phyloP scores from a whole-genome alignment of 148 eudicot species.

The Amaranthus cruentus region DNA sequence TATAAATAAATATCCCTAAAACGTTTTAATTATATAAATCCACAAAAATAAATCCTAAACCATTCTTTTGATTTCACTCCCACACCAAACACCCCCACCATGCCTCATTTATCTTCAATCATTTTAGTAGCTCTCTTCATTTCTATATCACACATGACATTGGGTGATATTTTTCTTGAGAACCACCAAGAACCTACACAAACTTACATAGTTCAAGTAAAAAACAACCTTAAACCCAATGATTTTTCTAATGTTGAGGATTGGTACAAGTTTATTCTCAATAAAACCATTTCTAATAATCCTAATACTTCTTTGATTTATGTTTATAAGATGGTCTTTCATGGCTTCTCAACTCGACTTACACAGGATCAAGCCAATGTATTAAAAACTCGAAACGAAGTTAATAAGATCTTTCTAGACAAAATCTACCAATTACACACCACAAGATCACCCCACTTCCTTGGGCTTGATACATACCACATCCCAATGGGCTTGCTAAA shows the following conservation, averaged over 20 bases:
- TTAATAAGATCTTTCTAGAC: slow-evolving; percentile 15
- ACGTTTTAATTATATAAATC: no score
- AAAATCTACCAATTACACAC: slow-evolving; percentile 18
- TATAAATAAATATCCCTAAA: no score
- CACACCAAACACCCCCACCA: no score
- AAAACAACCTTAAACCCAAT: slow-evolving; percentile 8
- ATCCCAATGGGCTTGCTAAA: slow-evolving; percentile 3
- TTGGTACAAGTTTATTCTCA: slow-evolving; percentile 23
- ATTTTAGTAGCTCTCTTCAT: not conserved
- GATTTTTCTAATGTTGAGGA: slow-evolving; percentile 7
- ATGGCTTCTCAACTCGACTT: slow-evolving; percentile 27
- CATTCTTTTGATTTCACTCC: no score
- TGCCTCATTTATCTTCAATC: no score
- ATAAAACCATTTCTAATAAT: not conserved
- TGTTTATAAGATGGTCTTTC: slow-evolving; percentile 19
- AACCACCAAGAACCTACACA: not conserved
- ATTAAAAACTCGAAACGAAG: slow-evolving; percentile 10
- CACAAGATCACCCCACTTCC: slow-evolving; percentile 27
- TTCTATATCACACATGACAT: not conserved
- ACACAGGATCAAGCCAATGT: slow-evolving; percentile 15
- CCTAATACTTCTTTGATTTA: slow-evolving; percentile 4
- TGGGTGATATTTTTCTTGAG: not conserved
- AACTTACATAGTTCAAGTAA: slow-evolving; percentile 17
- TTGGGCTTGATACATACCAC: slow-evolving; percentile 17
- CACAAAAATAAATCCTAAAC: no score